Base-by-base conservation (phyloP, 2,329 filamentous ascomycete species). In the Cladosporium sp. region DNA sequence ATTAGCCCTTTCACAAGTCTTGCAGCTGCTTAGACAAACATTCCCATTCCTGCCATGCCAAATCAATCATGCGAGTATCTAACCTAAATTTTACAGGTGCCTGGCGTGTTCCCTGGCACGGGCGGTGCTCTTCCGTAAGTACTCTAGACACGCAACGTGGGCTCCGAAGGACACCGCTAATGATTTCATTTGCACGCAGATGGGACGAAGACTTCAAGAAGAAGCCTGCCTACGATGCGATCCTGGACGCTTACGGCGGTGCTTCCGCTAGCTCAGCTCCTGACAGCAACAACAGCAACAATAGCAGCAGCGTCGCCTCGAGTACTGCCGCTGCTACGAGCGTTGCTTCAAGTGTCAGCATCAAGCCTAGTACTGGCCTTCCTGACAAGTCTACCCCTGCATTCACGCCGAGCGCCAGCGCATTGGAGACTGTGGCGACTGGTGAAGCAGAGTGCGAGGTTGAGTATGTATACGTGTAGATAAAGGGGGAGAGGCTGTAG, bases 191-290 rank as follows among this genome's bases (percentile, higher is more conserved):
- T 35, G 29, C 29, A n/a, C 46, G n/a, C 28, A 62, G 59, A 8
- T 67, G 66, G 66, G 68, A 70, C 65, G 70, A 65, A 35, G 68
- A 72, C 29, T 72, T 75, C 18, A 68, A 64, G 49, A 71, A 70
- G 62, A 79, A 79, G 69, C 72, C 72, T n/a, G 77, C 77, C 33
- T 79, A 78, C 60, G 75, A 73, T 69, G 73, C 71, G 18, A 67
- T 78, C 64, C 67, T 69, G 23, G 70, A 76, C 52, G 68, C 61
- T 4, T 57, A 56, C 31, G 35, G 26, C 18, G 46, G 37, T 37
- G 29, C 21, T 6, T 31, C 59, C 12, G 21, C 33, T 7, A 31
- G 44, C 40, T 26, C 59, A 2, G 29, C 44, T 16, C 16, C 46
- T 11, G 40, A 10, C 26, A 46, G 21, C 7, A 44, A 29, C 6